phyloP scores from a whole-genome alignment of 495 filamentous ascomycete genomes.

The Chaetomium fimeti region DNA sequence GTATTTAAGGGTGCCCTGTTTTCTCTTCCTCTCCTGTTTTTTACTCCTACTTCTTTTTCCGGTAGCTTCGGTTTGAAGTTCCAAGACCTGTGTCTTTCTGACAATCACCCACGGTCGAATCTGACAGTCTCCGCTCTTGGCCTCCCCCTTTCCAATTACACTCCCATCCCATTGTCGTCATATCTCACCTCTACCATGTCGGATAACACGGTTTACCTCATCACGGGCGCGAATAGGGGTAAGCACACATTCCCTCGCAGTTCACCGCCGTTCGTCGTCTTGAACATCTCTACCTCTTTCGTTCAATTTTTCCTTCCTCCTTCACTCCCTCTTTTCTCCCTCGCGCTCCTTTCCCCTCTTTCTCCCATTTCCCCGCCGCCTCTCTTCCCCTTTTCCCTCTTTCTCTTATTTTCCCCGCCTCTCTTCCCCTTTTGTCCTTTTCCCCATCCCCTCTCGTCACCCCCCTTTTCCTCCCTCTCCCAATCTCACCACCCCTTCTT shows the following conservation, averaged over 20 bases:
- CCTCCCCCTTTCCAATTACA: neutral
- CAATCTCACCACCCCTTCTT: neutral
- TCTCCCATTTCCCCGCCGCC: neutral
- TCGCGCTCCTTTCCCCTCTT: neutral
- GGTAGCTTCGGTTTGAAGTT: neutral
- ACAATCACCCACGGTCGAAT: neutral
- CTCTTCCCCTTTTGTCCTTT: neutral
- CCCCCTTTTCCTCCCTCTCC: neutral
- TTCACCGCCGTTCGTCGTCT: neutral
- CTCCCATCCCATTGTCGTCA: neutral
- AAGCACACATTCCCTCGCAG: slow-evolving; percentile 9
- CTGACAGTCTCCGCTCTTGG: neutral
- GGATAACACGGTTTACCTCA: slow-evolving; percentile 37
- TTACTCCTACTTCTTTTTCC: neutral
- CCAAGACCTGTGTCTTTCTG: neutral
- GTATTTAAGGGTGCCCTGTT: slow-evolving; percentile 12
- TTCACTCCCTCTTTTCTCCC: neutral
- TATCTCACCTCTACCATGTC: slow-evolving; percentile 17
- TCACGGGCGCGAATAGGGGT: slow-evolving; percentile 47
- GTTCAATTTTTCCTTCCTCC: no score
- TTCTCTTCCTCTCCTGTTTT: neutral
- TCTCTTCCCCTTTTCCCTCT: neutral
- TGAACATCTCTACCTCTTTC: neutral
- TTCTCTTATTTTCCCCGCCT: neutral
- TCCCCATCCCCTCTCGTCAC: neutral